Evolutionary conservation across 2,329 filamentous ascomycete species (phyloP).

Genomic region (Trichoderma cornu-damae): DNA sequence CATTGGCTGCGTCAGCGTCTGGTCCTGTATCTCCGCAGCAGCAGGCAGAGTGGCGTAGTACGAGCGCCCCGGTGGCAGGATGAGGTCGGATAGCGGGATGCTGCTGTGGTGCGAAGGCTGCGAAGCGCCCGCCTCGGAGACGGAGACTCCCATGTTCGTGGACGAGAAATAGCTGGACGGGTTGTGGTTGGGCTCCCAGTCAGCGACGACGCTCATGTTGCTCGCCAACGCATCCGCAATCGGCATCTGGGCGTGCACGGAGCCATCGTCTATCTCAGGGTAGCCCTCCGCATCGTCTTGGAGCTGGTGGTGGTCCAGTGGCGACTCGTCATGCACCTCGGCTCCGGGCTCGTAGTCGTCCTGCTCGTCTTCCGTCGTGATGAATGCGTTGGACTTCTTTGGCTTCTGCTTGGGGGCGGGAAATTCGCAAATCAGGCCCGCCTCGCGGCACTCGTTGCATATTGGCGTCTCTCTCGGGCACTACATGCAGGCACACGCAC

Average conservation of each 20-base stretch:
- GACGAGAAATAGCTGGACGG: slow-evolving; percentile 29
- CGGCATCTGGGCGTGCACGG: slow-evolving; percentile 29
- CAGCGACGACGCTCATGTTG: slow-evolving; percentile 21
- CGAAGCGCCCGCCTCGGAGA: slow-evolving; percentile 26
- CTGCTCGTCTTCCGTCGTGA: slow-evolving; percentile 21
- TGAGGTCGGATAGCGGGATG: slow-evolving; percentile 11
- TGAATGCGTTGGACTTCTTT: slow-evolving; percentile 23
- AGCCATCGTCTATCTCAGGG: slow-evolving; percentile 18
- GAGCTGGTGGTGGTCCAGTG: background rate
- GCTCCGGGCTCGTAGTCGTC: background rate
- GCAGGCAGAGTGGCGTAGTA: slow-evolving; percentile 22
- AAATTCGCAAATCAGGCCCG: slow-evolving; percentile 37
- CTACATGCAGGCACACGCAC: too few relatives aligned
- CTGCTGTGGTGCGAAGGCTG: slow-evolving; percentile 21
- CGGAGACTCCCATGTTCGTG: slow-evolving; percentile 26
- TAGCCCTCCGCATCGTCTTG: slow-evolving; percentile 22
- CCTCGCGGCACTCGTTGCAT: slow-evolving; percentile 36
- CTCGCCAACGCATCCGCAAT: slow-evolving; percentile 28
- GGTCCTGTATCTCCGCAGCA: slow-evolving; percentile 4
- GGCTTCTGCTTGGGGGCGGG: slow-evolving; percentile 31
- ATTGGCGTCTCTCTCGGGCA: slow-evolving; percentile 39
- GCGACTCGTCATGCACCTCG: background rate
- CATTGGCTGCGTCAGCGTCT: background rate
- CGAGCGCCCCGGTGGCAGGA: slow-evolving; percentile 22
- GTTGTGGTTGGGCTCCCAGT: slow-evolving; percentile 21